Conservation (phyloP, 768 basidiomycete species). For the Dentipellis sp. region DNA sequence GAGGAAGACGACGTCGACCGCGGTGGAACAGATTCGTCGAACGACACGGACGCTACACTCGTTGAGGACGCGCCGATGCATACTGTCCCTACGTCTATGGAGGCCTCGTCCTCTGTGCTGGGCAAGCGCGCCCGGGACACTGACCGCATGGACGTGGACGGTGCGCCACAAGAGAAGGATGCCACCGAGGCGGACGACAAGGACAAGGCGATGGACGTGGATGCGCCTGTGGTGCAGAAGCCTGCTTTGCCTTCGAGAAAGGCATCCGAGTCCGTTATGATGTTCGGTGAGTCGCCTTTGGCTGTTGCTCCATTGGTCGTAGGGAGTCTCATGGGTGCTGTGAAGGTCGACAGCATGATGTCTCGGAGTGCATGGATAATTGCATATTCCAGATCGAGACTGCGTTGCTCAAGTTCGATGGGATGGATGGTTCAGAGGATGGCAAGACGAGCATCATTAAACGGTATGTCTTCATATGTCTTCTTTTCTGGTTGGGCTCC, state of each 20-base stretch:
- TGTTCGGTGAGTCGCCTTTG: slow-evolving; percentile 58
- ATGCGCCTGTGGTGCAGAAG: slow-evolving; percentile 24
- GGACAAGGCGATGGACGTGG: slow-evolving; percentile 26
- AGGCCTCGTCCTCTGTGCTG: slow-evolving; percentile 32
- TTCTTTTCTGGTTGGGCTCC: background rate
- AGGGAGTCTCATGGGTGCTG: background rate
- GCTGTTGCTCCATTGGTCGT: background rate
- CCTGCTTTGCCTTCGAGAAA: slow-evolving; percentile 44
- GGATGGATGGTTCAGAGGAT: slow-evolving; percentile 32
- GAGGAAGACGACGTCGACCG: slow-evolving; percentile 75
- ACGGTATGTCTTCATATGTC: slow-evolving; percentile 34
- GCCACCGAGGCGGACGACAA: slow-evolving; percentile 11
- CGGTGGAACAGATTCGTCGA: slow-evolving; percentile 70
- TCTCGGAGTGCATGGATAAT: slow-evolving; percentile 98
- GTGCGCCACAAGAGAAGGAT: slow-evolving; percentile 25
- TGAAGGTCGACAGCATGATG: slow-evolving; percentile 91
- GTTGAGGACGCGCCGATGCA: slow-evolving; percentile 56
- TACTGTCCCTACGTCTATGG: slow-evolving; percentile 23
- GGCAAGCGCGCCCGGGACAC: slow-evolving; percentile 55
- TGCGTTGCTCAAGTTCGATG: slow-evolving; percentile 71
- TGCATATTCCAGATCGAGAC: slow-evolving; percentile 99
- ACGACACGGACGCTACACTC: slow-evolving; percentile 82
- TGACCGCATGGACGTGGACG: slow-evolving; percentile 38
- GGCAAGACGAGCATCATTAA: slow-evolving; percentile 76
- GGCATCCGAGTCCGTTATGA: slow-evolving; percentile 71